These are phyloP conservation scores for Ganoderma boninense DNA, from an alignment of 1,284 basidiomycete genomes.

Conservation along the genomic window DNA sequence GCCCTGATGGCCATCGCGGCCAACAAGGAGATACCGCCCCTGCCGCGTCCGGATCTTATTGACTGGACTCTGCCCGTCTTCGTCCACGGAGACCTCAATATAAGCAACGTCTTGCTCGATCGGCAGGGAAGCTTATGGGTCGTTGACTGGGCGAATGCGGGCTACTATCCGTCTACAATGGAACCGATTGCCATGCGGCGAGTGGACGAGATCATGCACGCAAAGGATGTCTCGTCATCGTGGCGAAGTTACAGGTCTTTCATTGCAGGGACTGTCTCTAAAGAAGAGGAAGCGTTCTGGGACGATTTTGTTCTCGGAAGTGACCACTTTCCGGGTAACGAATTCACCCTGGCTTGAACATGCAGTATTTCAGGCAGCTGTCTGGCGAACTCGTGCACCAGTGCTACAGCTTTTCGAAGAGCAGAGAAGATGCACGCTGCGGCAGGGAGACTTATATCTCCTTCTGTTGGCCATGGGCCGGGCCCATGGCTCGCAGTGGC, in stretches of 20 bases:
- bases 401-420: too few relatives aligned
- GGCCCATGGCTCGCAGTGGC: too few relatives aligned
- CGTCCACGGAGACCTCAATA: constrained; percentile 34
- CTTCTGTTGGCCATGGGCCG: too few relatives aligned
- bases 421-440: too few relatives aligned
- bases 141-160: constrained; percentile 32
- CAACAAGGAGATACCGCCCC: not conserved
- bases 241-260: constrained; percentile 9
- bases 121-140: constrained; percentile 33
- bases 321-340: constrained; percentile 5
- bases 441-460: too few relatives aligned
- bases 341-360: too few relatives aligned
- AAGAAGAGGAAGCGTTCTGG: constrained; percentile 17
- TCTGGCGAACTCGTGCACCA: too few relatives aligned
- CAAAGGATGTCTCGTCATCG: not conserved
- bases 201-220: constrained; percentile 6
- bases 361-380: too few relatives aligned
- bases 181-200: constrained; percentile 22
- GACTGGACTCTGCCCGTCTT: constrained; percentile 27
- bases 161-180: constrained; percentile 33
- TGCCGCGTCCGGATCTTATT: constrained; percentile 1
- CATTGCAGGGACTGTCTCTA: constrained; percentile 10
- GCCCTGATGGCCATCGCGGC: not conserved
- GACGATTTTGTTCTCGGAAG: constrained; percentile 4
- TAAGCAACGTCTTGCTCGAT: constrained; percentile 30